Evolutionary conservation across 179 eudicot species (phyloP).

Genomic region (Carnegiea gigantea): DNA sequence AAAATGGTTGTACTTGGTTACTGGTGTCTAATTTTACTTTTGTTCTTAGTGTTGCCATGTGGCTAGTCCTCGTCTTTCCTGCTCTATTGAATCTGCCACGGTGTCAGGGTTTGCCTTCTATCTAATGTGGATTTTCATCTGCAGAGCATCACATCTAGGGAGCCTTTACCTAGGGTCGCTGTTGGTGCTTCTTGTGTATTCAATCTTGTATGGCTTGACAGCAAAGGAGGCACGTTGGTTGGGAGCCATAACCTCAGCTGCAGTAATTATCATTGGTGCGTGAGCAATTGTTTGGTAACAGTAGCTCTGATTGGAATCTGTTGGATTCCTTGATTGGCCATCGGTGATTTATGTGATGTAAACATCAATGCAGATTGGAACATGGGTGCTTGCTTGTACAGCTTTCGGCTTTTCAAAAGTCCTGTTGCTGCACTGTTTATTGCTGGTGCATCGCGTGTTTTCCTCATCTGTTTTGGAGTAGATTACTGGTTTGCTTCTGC

Average conservation of each 20-base stretch:
- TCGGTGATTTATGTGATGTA: background rate
- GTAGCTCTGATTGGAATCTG: background rate
- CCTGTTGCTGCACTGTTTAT: constrained; percentile 83
- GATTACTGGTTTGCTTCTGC: constrained; percentile 78
- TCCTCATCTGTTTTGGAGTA: constrained; percentile 94
- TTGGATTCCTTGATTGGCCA: background rate
- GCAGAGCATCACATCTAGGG: constrained; percentile 90
- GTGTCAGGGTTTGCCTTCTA: constrained; percentile 5
- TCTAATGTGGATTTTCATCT: constrained; percentile 22
- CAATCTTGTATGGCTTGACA: constrained; percentile 85
- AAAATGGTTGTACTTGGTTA: background rate
- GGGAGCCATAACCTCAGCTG: constrained; percentile 94
- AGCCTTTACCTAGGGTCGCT: constrained; percentile 82
- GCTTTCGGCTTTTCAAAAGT: constrained; percentile 82
- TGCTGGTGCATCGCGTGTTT: constrained; percentile 91
- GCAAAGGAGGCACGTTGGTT: constrained; percentile 91
- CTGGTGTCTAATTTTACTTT: background rate
- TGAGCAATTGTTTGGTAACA: constrained; percentile 14
- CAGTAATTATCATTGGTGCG: constrained; percentile 88
- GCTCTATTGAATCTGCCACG: background rate
- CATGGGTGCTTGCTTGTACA: constrained; percentile 96
- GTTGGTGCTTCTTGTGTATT: constrained; percentile 76
- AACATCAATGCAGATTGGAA: constrained; percentile 77
- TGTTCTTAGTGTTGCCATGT: background rate
- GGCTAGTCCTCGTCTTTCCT: background rate